Conservation (phyloP, 169 alveolate species). For the Eimeria necatrix region DNA sequence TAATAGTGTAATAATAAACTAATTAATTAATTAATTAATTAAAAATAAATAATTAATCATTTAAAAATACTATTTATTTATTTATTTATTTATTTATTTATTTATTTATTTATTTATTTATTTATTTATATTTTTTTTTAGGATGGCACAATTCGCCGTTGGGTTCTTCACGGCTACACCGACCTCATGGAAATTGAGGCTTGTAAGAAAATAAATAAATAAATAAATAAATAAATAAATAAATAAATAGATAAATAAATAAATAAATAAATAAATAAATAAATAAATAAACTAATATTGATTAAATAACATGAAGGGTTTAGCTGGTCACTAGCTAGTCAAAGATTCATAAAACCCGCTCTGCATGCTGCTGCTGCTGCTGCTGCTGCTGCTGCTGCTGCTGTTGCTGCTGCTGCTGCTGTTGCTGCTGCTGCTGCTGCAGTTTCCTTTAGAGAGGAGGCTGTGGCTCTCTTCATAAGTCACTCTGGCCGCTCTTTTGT, state of each 20-base stretch:
- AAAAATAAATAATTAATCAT: no score
- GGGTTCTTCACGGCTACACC: conserved; percentile 16
- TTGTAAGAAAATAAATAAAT: background rate
- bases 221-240: background rate
- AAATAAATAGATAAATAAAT: background rate
- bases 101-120: no score
- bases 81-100: no score
- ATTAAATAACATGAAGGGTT: no score
- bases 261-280: background rate
- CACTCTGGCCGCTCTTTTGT: conserved; percentile 44
- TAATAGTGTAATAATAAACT: no score
- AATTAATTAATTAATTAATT: no score
- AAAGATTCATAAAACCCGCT: no score
- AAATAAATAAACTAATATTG: background rate
- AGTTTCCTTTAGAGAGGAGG: conserved; percentile 62
- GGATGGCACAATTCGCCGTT: conserved; percentile 49
- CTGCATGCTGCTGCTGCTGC: background rate
- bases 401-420: conserved; percentile 25
- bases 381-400: background rate
- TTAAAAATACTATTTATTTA: no score
- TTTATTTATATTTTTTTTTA: background rate
- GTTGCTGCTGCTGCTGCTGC: conserved; percentile 40
- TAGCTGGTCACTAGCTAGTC: no score
- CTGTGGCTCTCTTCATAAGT: conserved; percentile 30
- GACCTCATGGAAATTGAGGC: conserved; percentile 35